phyloP scores from a whole-genome alignment of 2,329 filamentous ascomycete species.

The Fulvia fulva region DNA sequence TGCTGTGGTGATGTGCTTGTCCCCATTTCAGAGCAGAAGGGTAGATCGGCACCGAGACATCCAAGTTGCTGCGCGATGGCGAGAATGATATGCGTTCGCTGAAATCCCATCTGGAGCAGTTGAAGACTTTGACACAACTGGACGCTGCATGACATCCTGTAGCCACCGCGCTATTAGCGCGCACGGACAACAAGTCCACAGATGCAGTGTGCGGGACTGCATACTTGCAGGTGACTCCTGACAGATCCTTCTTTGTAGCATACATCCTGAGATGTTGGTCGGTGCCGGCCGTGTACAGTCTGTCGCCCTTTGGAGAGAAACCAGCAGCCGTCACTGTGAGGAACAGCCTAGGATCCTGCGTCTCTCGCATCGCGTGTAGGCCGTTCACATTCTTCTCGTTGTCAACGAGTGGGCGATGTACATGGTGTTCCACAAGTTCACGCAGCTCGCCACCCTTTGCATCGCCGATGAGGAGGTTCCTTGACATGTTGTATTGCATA shows the following conservation, averaged over 20 bases:
- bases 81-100: slow-evolving; percentile 13
- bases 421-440: slow-evolving; percentile 53
- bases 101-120: slow-evolving; percentile 7
- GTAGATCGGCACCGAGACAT: slow-evolving; percentile 30
- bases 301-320: slow-evolving; percentile 42
- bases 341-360: slow-evolving; percentile 52
- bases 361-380: slow-evolving; percentile 43
- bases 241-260: slow-evolving; percentile 14
- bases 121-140: slow-evolving; percentile 21
- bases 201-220: slow-evolving; percentile 43
- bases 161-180: slow-evolving; percentile 18
- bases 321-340: slow-evolving; percentile 54
- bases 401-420: slow-evolving; percentile 39
- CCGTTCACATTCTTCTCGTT: slow-evolving; percentile 39
- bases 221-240: slow-evolving; percentile 11
- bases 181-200: slow-evolving; percentile 49
- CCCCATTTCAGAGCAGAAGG: slow-evolving; percentile 51
- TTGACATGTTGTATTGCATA: slow-evolving; percentile 58
- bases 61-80: slow-evolving; percentile 17
- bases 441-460: slow-evolving; percentile 39
- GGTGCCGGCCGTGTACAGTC: slow-evolving; percentile 46
- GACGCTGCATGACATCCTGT: slow-evolving; percentile 17
- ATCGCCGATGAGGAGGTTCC: slow-evolving; percentile 55
- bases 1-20: slow-evolving; percentile 31
- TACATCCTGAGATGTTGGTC: slow-evolving; percentile 48